phyloP scores from a whole-genome alignment of 2,329 filamentous ascomycete genomes.

The Lizonia empirigonia region DNA sequence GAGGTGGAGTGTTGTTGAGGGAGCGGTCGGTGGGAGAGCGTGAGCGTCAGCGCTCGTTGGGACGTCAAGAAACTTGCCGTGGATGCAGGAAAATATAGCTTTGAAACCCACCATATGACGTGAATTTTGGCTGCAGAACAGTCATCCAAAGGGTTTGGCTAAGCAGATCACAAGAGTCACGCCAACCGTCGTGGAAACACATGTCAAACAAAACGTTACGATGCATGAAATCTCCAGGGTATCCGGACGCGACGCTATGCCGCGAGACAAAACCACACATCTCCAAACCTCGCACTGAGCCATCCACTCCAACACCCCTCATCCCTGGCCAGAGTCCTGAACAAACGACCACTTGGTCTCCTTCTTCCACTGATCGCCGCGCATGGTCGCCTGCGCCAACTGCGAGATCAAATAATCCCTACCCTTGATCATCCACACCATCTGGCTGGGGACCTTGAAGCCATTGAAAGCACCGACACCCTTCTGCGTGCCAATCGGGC shows the following conservation, averaged over 20 bases:
- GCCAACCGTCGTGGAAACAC: neutral
- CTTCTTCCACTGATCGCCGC: constrained; percentile 43
- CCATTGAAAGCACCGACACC: constrained; percentile 48
- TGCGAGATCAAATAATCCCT: constrained; percentile 48
- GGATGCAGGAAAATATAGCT: no score
- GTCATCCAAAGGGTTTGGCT: neutral
- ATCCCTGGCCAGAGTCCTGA: constrained; percentile 27
- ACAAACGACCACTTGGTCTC: constrained; percentile 45
- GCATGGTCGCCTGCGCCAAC: constrained; percentile 34
- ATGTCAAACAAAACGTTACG: neutral
- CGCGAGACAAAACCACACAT: neutral
- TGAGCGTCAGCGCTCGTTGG: neutral
- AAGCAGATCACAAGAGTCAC: neutral
- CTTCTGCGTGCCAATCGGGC: constrained; percentile 46
- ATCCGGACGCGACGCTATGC: neutral
- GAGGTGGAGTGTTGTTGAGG: constrained; percentile 67
- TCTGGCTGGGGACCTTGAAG: constrained; percentile 45
- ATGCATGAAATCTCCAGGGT: constrained; percentile 4
- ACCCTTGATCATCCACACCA: constrained; percentile 54
- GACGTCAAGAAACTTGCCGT: neutral
- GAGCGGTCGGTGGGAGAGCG: constrained; percentile 18
- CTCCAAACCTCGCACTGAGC: neutral
- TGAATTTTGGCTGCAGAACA: no score
- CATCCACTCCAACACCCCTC: neutral
- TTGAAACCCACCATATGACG: no score